Evolutionary conservation across 2,329 filamentous ascomycete genomes (phyloP), one percentile per base, ranked within the genome.

Genomic region (Berkeleyomyces rouxiae): DNA sequence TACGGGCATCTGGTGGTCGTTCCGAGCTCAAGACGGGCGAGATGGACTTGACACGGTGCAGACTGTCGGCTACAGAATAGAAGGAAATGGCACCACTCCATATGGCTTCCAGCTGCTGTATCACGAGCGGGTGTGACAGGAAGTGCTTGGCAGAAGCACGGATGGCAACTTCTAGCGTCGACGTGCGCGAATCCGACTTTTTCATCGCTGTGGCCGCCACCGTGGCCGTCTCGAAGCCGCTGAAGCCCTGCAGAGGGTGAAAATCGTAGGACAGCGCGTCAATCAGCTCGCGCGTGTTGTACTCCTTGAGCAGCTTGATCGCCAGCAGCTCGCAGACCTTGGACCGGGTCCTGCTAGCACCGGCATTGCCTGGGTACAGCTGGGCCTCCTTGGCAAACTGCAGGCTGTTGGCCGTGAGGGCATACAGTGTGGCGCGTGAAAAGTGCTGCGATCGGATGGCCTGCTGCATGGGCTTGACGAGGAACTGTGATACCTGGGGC

Each of bases 61-160:
- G 76, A 67, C 82, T 87, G 71, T 96, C 91, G 4, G 90, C 89
- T 10, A 86, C 84, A 1, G 90, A 93, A 73, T 96, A 90, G 70
- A 97, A 96, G 67, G 93, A 90, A 67, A 97, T 93, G 16, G 88
- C 92, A 37, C 92, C 92, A 23, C 90, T 92, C 92, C 92, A 97
- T 66, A 97, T 96, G 53, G 90, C 91, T 72, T 96, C 90, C n/a
- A 97, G 78, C 70, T 96, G 91, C 72, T 95, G 90, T 7, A 96
- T 87, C 0, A 96, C 90, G 3, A 96, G 78, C 0, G 92, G 91
- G 70, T 96, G 91, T 7, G 92, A 87, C 4, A 97, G 78, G 68
- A 96, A 95, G 68, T 90, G 86, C 74, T 97, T 96, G 31, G 92
- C 88, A 66, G 91, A 91, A 23, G 91, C 90, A 67, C 90, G 84